Percentiles rank a stretch among this genome's conserved stretches.
These are phyloP conservation scores for Lathyrus aphaca DNA, from an alignment of 306 rosid species.

Conservation along the genomic window DNA sequence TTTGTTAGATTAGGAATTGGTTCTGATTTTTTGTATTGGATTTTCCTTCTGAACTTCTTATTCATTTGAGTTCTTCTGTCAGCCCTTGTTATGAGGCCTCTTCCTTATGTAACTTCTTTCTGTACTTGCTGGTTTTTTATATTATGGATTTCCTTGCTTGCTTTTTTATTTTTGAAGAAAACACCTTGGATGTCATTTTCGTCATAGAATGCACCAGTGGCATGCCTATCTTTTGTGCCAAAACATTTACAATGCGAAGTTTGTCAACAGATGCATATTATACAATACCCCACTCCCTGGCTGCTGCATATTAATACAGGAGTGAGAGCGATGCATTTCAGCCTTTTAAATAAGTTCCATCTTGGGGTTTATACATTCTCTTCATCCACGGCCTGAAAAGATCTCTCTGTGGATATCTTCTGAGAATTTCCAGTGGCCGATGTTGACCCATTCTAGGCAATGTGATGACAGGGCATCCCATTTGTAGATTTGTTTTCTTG, in stretches of 20 bases:
- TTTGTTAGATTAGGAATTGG: too few relatives aligned
- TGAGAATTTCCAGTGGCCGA: slow-evolving; percentile 62
- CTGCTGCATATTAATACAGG: slow-evolving; percentile 40
- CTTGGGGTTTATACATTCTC: slow-evolving; percentile 55
- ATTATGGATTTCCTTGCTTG: too few relatives aligned
- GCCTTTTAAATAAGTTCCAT: slow-evolving; percentile 42
- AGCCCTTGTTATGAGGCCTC: too few relatives aligned
- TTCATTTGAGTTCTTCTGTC: too few relatives aligned
- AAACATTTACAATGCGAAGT: slow-evolving; percentile 43
- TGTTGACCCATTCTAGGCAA: slow-evolving; percentile 58
- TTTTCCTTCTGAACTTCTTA: too few relatives aligned
- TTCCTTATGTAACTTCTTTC: too few relatives aligned
- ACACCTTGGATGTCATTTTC: slow-evolving; percentile 37
- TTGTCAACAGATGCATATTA: slow-evolving; percentile 40
- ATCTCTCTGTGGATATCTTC: slow-evolving; percentile 53
- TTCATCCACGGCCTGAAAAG: slow-evolving; percentile 59
- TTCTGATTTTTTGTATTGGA: too few relatives aligned
- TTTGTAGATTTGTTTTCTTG: slow-evolving; percentile 55
- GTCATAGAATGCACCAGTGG: slow-evolving; percentile 34
- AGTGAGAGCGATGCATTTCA: slow-evolving; percentile 27
- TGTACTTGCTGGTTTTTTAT: too few relatives aligned
- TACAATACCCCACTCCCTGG: slow-evolving; percentile 48
- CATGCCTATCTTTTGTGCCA: slow-evolving; percentile 39
- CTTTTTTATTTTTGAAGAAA: too few relatives aligned
- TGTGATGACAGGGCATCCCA: slow-evolving; percentile 53